A percentile compares a stretch with the other conserved stretches of the same genome.
These are phyloP conservation scores for Furculomyces boomerangus DNA, from an alignment of 371 early-diverging fungal genomes.

Conservation along the genomic window DNA sequence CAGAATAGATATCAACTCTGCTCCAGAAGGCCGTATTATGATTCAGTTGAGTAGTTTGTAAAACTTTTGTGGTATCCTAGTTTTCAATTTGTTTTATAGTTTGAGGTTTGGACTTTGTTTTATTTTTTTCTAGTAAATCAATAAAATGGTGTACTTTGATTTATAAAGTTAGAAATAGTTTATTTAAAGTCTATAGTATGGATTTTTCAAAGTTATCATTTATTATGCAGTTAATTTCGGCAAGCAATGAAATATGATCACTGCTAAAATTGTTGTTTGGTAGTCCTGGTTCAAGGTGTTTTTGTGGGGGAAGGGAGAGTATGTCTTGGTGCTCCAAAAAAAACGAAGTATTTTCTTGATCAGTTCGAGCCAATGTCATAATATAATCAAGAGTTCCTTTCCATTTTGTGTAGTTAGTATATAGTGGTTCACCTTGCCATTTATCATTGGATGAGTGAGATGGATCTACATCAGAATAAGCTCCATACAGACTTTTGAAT, in stretches of 20 bases:
- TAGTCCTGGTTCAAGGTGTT: conserved; percentile 27
- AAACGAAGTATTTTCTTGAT: neutral
- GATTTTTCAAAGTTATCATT: no score
- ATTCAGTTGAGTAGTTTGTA: no score
- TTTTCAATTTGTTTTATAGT: no score
- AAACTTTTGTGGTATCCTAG: no score
- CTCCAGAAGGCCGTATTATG: no score
- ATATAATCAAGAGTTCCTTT: conserved; percentile 39
- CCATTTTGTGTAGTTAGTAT: conserved; percentile 28
- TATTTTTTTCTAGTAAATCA: no score
- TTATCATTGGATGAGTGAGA: conserved; percentile 11
- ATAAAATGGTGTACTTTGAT: no score
- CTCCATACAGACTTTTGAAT: conserved; percentile 13
- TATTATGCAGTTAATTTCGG: neutral
- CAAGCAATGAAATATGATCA: conserved; percentile 32
- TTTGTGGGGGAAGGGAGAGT: conserved; percentile 19
- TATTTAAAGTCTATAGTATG: no score
- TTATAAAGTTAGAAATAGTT: no score
- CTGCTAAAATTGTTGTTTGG: conserved; percentile 28
- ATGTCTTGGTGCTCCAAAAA: conserved; percentile 8
- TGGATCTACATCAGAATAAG: conserved; percentile 13
- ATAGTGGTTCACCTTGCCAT: conserved; percentile 29
- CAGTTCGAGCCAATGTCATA: conserved; percentile 2
- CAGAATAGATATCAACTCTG: no score
- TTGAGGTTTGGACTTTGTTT: no score